phyloP scores from a whole-genome alignment of 768 basidiomycete species.

The Rhodocollybia butyracea region DNA sequence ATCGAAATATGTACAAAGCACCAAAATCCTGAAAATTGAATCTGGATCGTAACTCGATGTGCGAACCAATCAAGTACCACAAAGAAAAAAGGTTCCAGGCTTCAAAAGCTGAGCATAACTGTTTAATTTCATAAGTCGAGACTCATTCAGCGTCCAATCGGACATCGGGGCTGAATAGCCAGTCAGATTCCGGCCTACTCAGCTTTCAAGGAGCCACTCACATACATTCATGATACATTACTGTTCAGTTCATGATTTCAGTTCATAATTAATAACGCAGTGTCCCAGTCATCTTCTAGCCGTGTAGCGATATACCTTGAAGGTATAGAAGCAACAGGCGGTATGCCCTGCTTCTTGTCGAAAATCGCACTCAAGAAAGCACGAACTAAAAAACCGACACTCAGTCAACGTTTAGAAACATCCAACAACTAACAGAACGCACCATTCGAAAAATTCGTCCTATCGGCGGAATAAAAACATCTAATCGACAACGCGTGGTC shows the following conservation, averaged over 20 bases:
- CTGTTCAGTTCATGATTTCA: neutral
- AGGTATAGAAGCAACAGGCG: constrained; percentile 47
- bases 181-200: neutral
- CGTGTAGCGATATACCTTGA: constrained; percentile 46
- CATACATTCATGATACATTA: too few species aligned
- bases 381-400: neutral
- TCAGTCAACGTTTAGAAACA: neutral
- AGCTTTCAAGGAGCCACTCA: too few species aligned
- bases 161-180: too few species aligned
- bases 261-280: constrained; percentile 46
- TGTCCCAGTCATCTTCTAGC: constrained; percentile 48
- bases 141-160: neutral
- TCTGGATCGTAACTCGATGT: too few species aligned
- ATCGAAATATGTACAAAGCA: too few species aligned
- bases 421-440: neutral
- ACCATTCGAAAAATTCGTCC: neutral
- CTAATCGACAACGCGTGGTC: constrained; percentile 38
- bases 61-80: too few species aligned
- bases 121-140: too few species aligned
- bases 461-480: constrained; percentile 30
- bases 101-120: too few species aligned
- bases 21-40: too few species aligned
- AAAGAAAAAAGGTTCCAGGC: too few species aligned
- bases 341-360: neutral
- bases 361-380: neutral